Evolutionary conservation across 805 yeast genomes (phyloP), one percentile per base, ranked within the genome.

Genomic region (Saccharomyces cerevisiae): DNA sequence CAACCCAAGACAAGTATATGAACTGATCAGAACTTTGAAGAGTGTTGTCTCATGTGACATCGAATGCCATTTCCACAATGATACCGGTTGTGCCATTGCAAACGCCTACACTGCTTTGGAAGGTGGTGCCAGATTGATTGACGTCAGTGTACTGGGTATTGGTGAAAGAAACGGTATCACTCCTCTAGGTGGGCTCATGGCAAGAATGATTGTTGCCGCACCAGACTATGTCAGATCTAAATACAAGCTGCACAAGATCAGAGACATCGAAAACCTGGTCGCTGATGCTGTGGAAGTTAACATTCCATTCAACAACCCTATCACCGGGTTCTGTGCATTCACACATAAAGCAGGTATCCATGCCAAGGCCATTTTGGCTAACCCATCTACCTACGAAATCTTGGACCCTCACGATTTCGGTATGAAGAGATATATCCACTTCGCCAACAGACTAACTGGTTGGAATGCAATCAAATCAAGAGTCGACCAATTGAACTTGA

Each of bases 311-410:
- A 92, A 92, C 80, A 92, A 94, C 78, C 98, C 98, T 63, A 89
- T 92, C 72, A 92, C 99, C 43, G 99, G 99, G 28, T 94, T 92
- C 85, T 92, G 98, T 79, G 99, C 99, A 41, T 92, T 92, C 78
- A 92, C 99, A 57, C 99, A 92, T 78, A 92, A 92, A 80, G 99
- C 99, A 53, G 99, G 99, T 75, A 91, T 92, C 70, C 99, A 92
- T 73, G 98, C 99, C 64, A 92, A 94, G 80, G 98, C 98, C 53
- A 92, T 92, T 63, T 81, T 92, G 63, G 99, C 99, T 57, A 92
- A 92, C 76, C 99, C 99, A 57, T 89, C 97, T 49, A 94, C 98
- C 17, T 92, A 92, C 72, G 99, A 92, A 78, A 92, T 92, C 68
- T 80, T 92, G 71, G 88, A 87, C 70, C 99, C 99, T 55, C 76